These are phyloP conservation scores for Cajanus cajan DNA, from an alignment of 306 rosid genomes.

Conservation along the genomic window DNA sequence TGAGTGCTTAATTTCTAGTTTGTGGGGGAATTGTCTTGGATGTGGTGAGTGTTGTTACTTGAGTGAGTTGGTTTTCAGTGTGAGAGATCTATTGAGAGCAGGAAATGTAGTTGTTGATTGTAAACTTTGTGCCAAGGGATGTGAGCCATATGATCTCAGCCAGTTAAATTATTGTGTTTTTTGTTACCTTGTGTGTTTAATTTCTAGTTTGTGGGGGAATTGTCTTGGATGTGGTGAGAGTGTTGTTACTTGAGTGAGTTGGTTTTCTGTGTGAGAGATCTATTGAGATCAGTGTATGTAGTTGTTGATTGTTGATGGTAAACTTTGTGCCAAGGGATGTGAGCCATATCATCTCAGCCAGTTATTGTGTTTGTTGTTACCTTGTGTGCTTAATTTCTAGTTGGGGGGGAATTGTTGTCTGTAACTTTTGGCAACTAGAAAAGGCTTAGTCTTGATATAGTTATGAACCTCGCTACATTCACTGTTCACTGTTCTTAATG, in stretches of 20 bases:
- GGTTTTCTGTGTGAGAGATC: slow-evolving; percentile 14
- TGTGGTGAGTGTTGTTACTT: neutral
- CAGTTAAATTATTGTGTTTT: too few relatives aligned
- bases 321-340: neutral
- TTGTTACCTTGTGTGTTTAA: neutral
- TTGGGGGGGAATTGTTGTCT: neutral
- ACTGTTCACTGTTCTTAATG: neutral
- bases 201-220: neutral
- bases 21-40: neutral
- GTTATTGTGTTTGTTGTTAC: neutral
- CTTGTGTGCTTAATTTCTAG: slow-evolving; percentile 11
- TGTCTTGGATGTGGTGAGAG: too few relatives aligned
- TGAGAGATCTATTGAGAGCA: slow-evolving; percentile 3
- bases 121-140: neutral
- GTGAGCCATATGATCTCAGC: neutral
- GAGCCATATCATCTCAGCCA: neutral
- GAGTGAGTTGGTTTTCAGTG: slow-evolving; percentile 1
- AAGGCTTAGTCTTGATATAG: neutral
- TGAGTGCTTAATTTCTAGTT: slow-evolving; percentile 12
- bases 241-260: too few relatives aligned
- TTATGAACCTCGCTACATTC: neutral
- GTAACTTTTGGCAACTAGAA: neutral
- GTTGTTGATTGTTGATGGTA: neutral
- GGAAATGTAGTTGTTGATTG: neutral
- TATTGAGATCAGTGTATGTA: neutral